Evolutionary conservation across 2,329 filamentous ascomycete species (phyloP), one percentile per base, ranked within the genome.

Genomic region (Penicillium glabrum): DNA sequence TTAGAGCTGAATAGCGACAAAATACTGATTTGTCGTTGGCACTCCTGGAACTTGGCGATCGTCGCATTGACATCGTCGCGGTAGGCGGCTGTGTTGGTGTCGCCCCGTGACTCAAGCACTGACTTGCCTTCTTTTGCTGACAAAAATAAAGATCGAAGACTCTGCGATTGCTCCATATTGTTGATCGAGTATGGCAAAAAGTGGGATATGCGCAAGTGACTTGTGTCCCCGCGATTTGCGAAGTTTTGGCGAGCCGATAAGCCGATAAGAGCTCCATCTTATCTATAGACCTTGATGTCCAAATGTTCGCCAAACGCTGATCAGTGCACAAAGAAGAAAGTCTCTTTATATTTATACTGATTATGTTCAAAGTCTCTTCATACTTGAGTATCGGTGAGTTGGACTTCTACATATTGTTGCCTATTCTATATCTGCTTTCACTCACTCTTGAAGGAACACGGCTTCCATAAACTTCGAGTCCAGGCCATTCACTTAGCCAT

Each of bases 1-100:
- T 99, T 99, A 35, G 87, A 82, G 65, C 91, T 96, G 82, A 98
- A 98, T 52, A 99, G 80, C 0, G 90, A 88, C 26, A 95, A 80
- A 58, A 86, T 82, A 62, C 85, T 80, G 61, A 90, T 85, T 54
- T 90, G 84, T 57, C 84, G 79, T 57, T 89, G 80, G 73, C 90
- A 93, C 72, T 89, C 81, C 67, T 89, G 81, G 76, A 96, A 93
- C 52, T 86, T 83, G 61, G 83, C 76, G 65, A 96, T 85, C 41
- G 90, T 85, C 39, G 81, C 76, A 58, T 80, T 79, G 64, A 96
- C 82, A 66, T 86, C 86, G 63, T 88, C 82, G 69, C 86, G 85
- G 76, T 89, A 93, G 54, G 79, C 74, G 33, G 86, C 78, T 24
- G 85, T 86, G 63, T 84, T 89, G 56, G 84, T 83, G 69, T 89